Conservation (phyloP, 768 basidiomycete species). For the Cystobasidium tubakii region DNA sequence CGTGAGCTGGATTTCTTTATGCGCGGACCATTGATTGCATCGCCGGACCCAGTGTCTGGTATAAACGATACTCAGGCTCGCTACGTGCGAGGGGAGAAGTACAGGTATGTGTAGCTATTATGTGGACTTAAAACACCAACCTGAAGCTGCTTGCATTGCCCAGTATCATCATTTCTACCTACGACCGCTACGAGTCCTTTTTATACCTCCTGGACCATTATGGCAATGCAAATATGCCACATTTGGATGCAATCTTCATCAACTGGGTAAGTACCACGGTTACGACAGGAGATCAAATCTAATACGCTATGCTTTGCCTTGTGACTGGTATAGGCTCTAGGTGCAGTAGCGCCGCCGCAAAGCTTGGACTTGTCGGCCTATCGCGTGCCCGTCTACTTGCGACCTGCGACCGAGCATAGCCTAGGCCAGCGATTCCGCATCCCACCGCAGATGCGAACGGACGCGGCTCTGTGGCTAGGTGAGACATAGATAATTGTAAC, state of each 20-base stretch:
- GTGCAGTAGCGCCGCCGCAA: neutral
- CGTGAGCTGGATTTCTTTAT: too few relatives aligned
- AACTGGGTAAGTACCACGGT: neutral
- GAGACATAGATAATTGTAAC: neutral
- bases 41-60: neutral
- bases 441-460: constrained; percentile 4
- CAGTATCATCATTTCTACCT: constrained; percentile 30
- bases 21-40: neutral
- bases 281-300: too few relatives aligned
- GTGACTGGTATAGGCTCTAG: neutral
- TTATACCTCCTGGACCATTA: constrained; percentile 18
- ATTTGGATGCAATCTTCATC: constrained; percentile 32
- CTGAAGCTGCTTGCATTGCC: too few relatives aligned
- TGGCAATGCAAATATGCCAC: constrained; percentile 7
- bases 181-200: constrained; percentile 16
- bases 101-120: neutral
- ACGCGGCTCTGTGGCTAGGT: constrained; percentile 16
- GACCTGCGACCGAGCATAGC: constrained; percentile 9
- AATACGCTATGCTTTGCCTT: neutral
- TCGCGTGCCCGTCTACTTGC: constrained; percentile 22
- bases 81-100: neutral
- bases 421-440: constrained; percentile 20
- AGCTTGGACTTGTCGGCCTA: neutral
- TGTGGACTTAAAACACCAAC: neutral
- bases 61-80: neutral